phyloP scores from a whole-genome alignment of 768 basidiomycete species.

The Lepiota venenata region DNA sequence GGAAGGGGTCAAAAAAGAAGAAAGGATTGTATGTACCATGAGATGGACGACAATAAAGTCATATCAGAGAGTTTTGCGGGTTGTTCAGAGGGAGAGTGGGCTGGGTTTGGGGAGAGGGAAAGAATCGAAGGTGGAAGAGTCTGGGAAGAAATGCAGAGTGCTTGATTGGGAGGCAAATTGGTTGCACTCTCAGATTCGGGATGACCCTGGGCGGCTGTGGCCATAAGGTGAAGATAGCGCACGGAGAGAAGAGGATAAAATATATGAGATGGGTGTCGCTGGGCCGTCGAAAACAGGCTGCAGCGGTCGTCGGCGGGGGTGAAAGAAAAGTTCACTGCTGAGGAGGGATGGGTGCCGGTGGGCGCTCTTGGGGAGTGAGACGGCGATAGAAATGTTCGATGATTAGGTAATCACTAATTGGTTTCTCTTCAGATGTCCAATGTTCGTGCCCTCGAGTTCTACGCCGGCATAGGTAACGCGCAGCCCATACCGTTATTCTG shows the following conservation, averaged over 20 bases:
- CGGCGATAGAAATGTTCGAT: constrained; percentile 4
- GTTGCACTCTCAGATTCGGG: constrained; percentile 6
- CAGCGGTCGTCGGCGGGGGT: background rate
- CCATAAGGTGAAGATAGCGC: background rate
- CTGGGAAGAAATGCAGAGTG: constrained; percentile 7
- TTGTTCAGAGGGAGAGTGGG: background rate
- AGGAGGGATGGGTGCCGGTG: background rate
- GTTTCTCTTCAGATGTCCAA: constrained; percentile 14
- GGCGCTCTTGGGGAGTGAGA: background rate
- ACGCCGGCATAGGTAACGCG: constrained; percentile 69
- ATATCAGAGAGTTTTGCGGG: constrained; percentile 9
- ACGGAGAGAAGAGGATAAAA: background rate
- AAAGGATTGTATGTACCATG: constrained; percentile 7
- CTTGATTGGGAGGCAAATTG: constrained; percentile 14
- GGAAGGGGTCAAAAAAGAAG: background rate
- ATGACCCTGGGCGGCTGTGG: constrained; percentile 13
- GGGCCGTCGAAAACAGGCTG: background rate
- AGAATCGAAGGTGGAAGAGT: constrained; percentile 5
- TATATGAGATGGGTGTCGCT: background rate
- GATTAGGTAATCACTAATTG: constrained; percentile 9
- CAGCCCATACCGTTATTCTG: background rate
- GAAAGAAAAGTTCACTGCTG: too few relatives aligned
- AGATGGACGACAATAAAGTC: constrained; percentile 11
- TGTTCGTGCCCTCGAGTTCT: constrained; percentile 59
- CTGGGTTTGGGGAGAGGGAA: background rate